Conservation (phyloP, 768 basidiomycete species). For the Boletus insuetus region DNA sequence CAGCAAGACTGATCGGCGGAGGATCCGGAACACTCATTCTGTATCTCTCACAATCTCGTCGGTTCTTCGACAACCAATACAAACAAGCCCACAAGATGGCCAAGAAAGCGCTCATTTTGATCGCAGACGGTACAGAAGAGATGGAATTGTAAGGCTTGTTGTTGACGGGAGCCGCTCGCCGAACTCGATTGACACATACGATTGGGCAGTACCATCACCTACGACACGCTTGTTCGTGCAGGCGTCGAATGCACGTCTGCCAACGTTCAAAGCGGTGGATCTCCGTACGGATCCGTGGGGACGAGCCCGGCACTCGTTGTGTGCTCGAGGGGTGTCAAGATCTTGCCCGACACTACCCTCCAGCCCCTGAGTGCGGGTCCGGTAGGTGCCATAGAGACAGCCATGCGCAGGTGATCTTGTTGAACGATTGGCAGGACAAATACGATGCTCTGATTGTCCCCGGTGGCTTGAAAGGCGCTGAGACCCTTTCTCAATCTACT, state of each 20-base stretch:
- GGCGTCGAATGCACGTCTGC: slow-evolving; percentile 68
- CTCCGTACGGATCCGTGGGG: slow-evolving; percentile 22
- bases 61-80: not conserved
- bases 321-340: slow-evolving; percentile 71
- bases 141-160: slow-evolving; percentile 63
- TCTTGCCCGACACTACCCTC: slow-evolving; percentile 63
- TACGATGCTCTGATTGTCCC: slow-evolving; percentile 74
- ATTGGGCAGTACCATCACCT: slow-evolving; percentile 63
- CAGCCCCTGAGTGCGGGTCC: slow-evolving; percentile 45
- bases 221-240: slow-evolving; percentile 78
- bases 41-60: not conserved
- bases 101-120: slow-evolving; percentile 58
- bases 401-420: not conserved
- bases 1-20: not conserved
- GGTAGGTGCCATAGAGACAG: slow-evolving; percentile 31
- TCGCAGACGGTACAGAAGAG: slow-evolving; percentile 84
- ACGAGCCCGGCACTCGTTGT: slow-evolving; percentile 49
- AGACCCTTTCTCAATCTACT: slow-evolving; percentile 59
- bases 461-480: slow-evolving; percentile 76
- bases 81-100: slow-evolving; percentile 13
- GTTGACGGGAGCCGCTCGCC: not conserved
- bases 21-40: not conserved
- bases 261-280: slow-evolving; percentile 44
- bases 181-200: not conserved
- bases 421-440: slow-evolving; percentile 42